Evolutionary conservation across 2,329 filamentous ascomycete genomes (phyloP).

Genomic region (Clarireedia sp.): DNA sequence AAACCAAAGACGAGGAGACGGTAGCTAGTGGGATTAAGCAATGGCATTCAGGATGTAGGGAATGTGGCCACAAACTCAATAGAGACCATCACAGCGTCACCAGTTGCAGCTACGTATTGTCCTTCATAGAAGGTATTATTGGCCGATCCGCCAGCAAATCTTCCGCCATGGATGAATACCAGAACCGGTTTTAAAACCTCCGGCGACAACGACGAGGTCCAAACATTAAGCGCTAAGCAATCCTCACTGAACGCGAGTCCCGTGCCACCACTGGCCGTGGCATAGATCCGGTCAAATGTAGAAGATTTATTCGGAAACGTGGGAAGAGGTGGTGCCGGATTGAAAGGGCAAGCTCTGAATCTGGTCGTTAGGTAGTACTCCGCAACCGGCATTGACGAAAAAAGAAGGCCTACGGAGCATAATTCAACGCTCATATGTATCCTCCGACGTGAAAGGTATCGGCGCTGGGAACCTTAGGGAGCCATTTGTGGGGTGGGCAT

Average conservation of each 20-base stretch:
- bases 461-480: slow-evolving; percentile 31
- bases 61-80: background rate
- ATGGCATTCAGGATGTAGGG: too few species aligned
- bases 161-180: slow-evolving; percentile 39
- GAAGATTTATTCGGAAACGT: background rate
- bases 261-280: background rate
- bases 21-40: background rate
- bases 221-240: slow-evolving; percentile 34
- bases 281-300: background rate
- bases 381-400: background rate
- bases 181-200: slow-evolving; percentile 34
- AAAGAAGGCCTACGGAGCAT: background rate
- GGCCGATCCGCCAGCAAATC: slow-evolving; percentile 33
- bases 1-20: background rate
- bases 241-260: slow-evolving; percentile 26
- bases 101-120: background rate
- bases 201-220: slow-evolving; percentile 29
- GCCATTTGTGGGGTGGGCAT: slow-evolving; percentile 32
- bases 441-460: slow-evolving; percentile 3
- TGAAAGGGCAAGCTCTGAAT: background rate
- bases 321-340: background rate
- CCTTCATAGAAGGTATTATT: slow-evolving; percentile 21
- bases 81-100: background rate
- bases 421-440: background rate
- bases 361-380: background rate